phyloP scores from a whole-genome alignment of 2,329 filamentous ascomycete species.

The Cercospora zeina region DNA sequence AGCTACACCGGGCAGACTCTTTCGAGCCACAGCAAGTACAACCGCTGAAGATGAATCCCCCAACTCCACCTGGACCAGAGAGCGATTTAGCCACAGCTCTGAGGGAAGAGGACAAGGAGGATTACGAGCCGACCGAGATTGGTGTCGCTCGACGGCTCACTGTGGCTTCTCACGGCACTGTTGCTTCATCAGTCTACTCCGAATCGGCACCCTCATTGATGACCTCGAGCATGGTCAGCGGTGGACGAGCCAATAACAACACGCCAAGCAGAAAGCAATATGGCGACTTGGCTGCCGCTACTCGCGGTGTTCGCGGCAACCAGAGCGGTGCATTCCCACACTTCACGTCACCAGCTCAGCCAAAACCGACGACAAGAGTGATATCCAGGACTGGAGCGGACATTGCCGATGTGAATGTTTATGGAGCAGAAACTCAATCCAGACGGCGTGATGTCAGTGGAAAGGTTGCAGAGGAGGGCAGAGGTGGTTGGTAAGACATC shows the following conservation, averaged over 20 bases:
- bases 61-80: constrained; percentile 41
- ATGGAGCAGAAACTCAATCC: constrained; percentile 34
- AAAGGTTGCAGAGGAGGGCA: constrained; percentile 71
- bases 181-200: constrained; percentile 40
- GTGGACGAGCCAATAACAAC: constrained; percentile 19
- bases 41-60: constrained; percentile 52
- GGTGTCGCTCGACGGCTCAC: constrained; percentile 39
- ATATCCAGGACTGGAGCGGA: constrained; percentile 52
- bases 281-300: constrained; percentile 50
- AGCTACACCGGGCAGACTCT: constrained; percentile 32
- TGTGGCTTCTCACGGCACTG: constrained; percentile 33
- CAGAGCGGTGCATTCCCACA: constrained; percentile 24
- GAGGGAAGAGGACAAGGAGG: constrained; percentile 19
- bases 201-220: constrained; percentile 37
- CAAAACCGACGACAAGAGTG: constrained; percentile 41
- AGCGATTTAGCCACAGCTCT: constrained; percentile 20
- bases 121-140: constrained; percentile 24
- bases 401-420: constrained; percentile 43
- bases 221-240: constrained; percentile 15
- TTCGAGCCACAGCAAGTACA: constrained; percentile 27
- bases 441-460: constrained; percentile 67
- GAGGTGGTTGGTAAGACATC: constrained; percentile 41
- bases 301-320: constrained; percentile 40
- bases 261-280: constrained; percentile 50
- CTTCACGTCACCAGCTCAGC: constrained; percentile 8